Percentiles rank a stretch among this genome's conserved stretches.
Evolutionary conservation across 768 basidiomycete genomes (phyloP).

Genomic region (Pleurotus tuoliensis): DNA sequence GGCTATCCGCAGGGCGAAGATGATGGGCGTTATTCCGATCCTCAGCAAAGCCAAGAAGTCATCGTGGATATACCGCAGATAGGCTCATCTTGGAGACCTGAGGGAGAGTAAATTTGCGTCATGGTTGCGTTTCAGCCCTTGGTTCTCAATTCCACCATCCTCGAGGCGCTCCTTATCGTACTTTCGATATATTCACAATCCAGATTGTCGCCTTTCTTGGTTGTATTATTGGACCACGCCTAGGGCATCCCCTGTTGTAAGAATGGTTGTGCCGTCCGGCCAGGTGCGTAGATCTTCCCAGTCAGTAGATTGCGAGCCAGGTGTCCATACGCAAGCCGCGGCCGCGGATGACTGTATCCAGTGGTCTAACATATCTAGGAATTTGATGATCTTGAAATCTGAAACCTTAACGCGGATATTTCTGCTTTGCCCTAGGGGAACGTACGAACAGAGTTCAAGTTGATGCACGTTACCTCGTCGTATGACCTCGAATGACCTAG

Average conservation of each 20-base stretch:
- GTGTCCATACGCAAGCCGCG: no score
- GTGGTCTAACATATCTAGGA: neutral
- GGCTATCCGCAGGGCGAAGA: slow-evolving; percentile 83
- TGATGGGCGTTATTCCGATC: slow-evolving; percentile 82
- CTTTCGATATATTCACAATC: no score
- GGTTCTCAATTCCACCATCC: no score
- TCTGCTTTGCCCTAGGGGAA: neutral
- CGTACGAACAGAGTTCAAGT: neutral
- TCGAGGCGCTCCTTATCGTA: no score
- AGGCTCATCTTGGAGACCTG: slow-evolving; percentile 1
- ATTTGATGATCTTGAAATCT: neutral
- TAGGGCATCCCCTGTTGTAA: no score
- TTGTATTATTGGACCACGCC: no score
- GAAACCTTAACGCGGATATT: slow-evolving; percentile 1
- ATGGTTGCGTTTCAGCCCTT: neutral
- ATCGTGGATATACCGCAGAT: slow-evolving; percentile 4
- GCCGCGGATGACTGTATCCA: no score
- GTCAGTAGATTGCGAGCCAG: no score
- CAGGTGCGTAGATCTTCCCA: no score
- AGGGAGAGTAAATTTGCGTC: neutral
- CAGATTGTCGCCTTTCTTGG: no score
- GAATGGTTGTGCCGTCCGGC: no score
- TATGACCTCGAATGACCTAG: slow-evolving; percentile 21
- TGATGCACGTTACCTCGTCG: slow-evolving; percentile 27
- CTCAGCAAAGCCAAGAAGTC: slow-evolving; percentile 30